Evolutionary conservation across 306 rosid species (phyloP).

Genomic region (Neltuma alba): DNA sequence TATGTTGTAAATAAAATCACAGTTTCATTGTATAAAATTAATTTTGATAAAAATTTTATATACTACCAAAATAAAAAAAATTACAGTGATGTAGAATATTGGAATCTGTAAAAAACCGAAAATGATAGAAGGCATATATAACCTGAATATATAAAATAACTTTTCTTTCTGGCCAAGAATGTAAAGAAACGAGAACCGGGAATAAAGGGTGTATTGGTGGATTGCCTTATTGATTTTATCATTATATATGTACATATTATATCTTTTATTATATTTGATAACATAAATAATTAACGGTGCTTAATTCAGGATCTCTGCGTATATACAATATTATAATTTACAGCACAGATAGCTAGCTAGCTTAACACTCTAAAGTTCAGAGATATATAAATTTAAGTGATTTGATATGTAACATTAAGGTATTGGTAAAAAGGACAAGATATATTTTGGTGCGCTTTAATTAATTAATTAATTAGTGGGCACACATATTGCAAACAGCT

Average conservation of each 20-base stretch:
- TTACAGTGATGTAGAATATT: not conserved
- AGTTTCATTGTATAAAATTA: not conserved
- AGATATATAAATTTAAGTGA: not conserved
- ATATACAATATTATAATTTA: not conserved
- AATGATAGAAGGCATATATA: conserved; percentile 15
- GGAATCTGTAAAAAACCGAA: not conserved
- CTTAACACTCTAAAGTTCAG: not conserved
- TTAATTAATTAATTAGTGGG: conserved; percentile 8
- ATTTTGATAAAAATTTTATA: not conserved
- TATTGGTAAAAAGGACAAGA: conserved; percentile 16
- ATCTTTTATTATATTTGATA: not conserved
- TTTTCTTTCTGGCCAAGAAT: not conserved
- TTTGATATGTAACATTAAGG: not conserved
- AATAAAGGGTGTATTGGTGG: not conserved
- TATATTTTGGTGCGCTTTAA: conserved; percentile 21
- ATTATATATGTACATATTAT: not conserved
- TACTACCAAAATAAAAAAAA: not conserved
- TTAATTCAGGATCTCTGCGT: conserved; percentile 7
- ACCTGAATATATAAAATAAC: conserved; percentile 2
- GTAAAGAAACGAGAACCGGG: not conserved
- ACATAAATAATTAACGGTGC: conserved; percentile 17
- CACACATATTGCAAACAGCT: not conserved
- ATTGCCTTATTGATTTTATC: conserved; percentile 14
- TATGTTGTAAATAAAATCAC: not conserved
- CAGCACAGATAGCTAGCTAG: not conserved